Conservation (phyloP, 169 alveolate genomes). For the Theileria luwenshuni region DNA sequence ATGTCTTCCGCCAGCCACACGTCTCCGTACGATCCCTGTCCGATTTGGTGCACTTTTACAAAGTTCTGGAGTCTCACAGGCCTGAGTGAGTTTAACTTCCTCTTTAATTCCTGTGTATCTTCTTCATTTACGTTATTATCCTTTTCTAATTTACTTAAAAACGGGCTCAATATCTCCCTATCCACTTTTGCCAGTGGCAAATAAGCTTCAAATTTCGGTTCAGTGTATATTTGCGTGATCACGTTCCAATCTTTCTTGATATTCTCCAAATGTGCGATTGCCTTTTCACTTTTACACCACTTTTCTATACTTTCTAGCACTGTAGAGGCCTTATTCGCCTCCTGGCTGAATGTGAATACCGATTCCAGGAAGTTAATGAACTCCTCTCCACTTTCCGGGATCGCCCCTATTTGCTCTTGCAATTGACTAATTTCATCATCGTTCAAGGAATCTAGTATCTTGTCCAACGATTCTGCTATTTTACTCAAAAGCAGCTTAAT, state of each 20-base stretch:
- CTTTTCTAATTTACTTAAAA: background rate
- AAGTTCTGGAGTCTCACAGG: slow-evolving; percentile 68
- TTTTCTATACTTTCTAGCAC: slow-evolving; percentile 5
- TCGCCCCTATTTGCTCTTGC: background rate
- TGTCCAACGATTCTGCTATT: slow-evolving; percentile 2
- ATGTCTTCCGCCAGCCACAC: slow-evolving; percentile 90
- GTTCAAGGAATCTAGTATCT: slow-evolving; percentile 8
- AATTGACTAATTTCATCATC: background rate
- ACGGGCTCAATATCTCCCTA: slow-evolving; percentile 1
- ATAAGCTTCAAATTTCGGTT: slow-evolving; percentile 4
- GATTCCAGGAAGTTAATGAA: slow-evolving; percentile 6
- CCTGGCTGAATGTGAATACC: background rate
- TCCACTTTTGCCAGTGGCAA: background rate
- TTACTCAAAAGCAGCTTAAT: slow-evolving; percentile 4
- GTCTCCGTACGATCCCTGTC: slow-evolving; percentile 91
- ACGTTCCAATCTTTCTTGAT: slow-evolving; percentile 12
- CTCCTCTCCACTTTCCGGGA: slow-evolving; percentile 6
- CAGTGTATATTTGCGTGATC: background rate
- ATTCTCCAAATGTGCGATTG: background rate
- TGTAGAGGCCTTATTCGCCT: background rate
- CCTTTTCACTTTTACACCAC: background rate
- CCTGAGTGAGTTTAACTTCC: slow-evolving; percentile 14
- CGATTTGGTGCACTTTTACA: slow-evolving; percentile 86
- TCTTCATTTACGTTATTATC: background rate
- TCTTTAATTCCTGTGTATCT: background rate